Percentiles rank a stretch among this genome's conserved stretches.
phyloP scores from a whole-genome alignment of 2,329 filamentous ascomycete species.

The Ophiocordyceps camponoti-floridani region DNA sequence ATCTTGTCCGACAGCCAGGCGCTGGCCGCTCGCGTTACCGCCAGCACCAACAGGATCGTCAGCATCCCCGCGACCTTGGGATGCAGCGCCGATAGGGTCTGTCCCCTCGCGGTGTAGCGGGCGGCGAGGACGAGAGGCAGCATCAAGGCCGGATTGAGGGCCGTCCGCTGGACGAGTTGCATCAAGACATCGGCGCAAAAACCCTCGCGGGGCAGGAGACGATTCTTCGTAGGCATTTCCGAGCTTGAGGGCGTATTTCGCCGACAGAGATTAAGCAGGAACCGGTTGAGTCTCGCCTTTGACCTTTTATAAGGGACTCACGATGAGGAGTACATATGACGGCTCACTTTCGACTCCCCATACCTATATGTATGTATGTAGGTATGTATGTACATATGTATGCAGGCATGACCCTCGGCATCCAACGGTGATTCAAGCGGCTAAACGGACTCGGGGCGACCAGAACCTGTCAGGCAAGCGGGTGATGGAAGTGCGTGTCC shows the following conservation, averaged over 20 bases:
- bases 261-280: background rate
- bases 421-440: background rate
- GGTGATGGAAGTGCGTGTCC: too few relatives aligned
- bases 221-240: conserved; percentile 25
- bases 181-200: conserved; percentile 43
- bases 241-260: background rate
- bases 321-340: background rate
- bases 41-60: conserved; percentile 13
- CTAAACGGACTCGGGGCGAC: too few relatives aligned
- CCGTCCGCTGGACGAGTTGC: conserved; percentile 37
- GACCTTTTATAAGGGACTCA: background rate
- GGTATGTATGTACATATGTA: too few relatives aligned
- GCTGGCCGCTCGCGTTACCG: conserved; percentile 10
- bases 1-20: conserved; percentile 14
- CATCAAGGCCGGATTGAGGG: conserved; percentile 45
- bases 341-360: background rate
- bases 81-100: conserved; percentile 32
- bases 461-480: too few relatives aligned
- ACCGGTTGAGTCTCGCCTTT: background rate
- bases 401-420: background rate
- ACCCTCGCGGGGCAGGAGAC: conserved; percentile 35
- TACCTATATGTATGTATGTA: too few relatives aligned
- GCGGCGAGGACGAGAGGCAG: conserved; percentile 45
- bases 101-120: conserved; percentile 44
- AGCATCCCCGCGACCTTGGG: conserved; percentile 32